Base-by-base conservation (phyloP, 2,329 filamentous ascomycete species). In the Sclerotiophoma versabilis region DNA sequence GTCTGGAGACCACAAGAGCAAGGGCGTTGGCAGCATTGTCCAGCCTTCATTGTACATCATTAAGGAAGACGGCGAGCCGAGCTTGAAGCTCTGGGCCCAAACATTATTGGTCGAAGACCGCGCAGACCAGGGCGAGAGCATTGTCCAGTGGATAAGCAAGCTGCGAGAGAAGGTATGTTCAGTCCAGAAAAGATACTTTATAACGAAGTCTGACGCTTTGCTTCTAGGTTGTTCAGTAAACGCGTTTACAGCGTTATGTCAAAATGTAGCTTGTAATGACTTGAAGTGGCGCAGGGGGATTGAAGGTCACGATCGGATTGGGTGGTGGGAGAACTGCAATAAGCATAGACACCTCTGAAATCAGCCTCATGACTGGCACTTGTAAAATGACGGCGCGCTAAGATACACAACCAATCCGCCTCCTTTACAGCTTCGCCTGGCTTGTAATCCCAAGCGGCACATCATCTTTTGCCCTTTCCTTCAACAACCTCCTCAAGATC, bases 51-150 rank as follows among this genome's bases (percentile, higher is more conserved):
- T 99, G 1, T 99, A 98, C 74, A 84, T 98, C 66, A 90, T 98
- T 58, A 87, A 93, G 67, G 93, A 98, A 76, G 95, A 98, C 70
- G 95, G 95, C 46, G 95, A 99, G 78, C 95, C 95, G 26, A 93
- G 91, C 68, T 80, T 99, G 74, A 93, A 96, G 78, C 81, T 98
- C 60, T 99, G 95, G 95, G 95, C 95, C 37, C 93, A 97, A 81
- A 97, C 95, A 36, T 81, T 98, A 76, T 80, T 99, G 68, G 89
- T 99, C 39, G 95, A 99, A 77, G 95, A 99, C 77, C 84, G 93
- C 63, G 92, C 93, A 49, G 95, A 99, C 74, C 92, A 97, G 79
- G 89, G 92, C 43, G 88, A 96, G 78, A 96, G 93, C 73, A 88
- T 95, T 70, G 88, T 89, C 67, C 93, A 98, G 78, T 99, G 92